Base-by-base conservation (phyloP, 192 early-diverging fungal genomes). In the Mycoemilia scoparia region DNA sequence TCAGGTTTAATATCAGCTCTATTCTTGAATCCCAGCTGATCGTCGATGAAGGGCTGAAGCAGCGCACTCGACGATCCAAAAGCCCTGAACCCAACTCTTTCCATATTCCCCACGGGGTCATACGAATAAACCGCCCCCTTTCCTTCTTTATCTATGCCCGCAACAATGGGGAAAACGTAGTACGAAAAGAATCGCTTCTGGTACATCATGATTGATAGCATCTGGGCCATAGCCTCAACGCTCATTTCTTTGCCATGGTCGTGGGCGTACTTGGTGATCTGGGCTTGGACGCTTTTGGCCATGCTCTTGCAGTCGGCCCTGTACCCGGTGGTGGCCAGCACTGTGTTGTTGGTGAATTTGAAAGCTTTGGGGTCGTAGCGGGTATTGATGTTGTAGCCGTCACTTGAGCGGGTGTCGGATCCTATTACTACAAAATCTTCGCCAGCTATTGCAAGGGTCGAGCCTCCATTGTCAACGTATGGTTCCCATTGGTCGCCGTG, bases 41-140 rank as follows among this genome's bases (percentile, higher is more conserved):
- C 92, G 49, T 99, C 95, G 51, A 99, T 60, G 51, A 99, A 96
- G 29, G 95, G 89, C 58, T 95, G 91, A 35, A 99, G 77, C 20
- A 99, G 60, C 12, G 82, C 67, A n/a, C 76, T 68, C 13, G 79
- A 87, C 32, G 84, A 87, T 5, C 95, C 95, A 47, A 49, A 65
- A 13, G 81, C 77, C 33, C 66, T 64, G 64, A 73, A 82, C 11
- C 52, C 38, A 19, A 81, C 79, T 29, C 82, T 61, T 44, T 90
- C 78, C 46, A 72, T 84, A 21, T 78, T 88, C 21, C 95, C 95
- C 11, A 99, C 69, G 4, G 91, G 75, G 46, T 99, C 95, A 45
- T 85, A 99, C 31, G 69, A 66, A 53, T 74, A 99, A 11, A 92
- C 76, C n/a, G 71, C 73, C 5, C 95, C 95, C 36, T 79, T 70